These are phyloP conservation scores for Rhododendron williamsianum DNA, from an alignment of 148 eudicot genomes.

Conservation along the genomic window DNA sequence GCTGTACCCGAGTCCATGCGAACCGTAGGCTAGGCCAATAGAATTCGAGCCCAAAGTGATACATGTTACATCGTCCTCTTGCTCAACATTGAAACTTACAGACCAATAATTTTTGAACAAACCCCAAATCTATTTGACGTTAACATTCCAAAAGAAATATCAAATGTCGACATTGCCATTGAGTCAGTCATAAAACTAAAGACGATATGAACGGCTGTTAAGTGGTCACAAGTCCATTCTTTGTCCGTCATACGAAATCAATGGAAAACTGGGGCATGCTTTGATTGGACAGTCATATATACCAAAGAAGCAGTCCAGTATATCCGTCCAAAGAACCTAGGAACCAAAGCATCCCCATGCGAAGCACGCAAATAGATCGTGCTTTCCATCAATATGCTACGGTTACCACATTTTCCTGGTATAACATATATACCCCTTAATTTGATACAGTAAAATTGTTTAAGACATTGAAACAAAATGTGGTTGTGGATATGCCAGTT, in stretches of 20 bases:
- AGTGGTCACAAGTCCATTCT: not conserved
- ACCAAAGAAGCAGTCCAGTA: not conserved
- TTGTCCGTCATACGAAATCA: not conserved
- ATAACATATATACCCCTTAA: no score
- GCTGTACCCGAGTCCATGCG: not conserved
- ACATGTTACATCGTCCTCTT: not conserved
- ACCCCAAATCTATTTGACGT: not conserved
- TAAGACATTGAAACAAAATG: no score
- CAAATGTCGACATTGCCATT: not conserved
- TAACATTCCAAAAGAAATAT: not conserved
- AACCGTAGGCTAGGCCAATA: not conserved
- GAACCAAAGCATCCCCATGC: not conserved
- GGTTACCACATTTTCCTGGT: no score
- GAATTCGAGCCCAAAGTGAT: not conserved
- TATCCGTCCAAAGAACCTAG: not conserved
- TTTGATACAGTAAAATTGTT: no score
- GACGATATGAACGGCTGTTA: not conserved
- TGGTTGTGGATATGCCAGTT: no score
- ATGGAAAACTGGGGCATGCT: not conserved
- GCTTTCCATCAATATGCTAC: not conserved
- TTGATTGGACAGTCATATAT: not conserved
- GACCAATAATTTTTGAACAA: not conserved
- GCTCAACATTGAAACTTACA: not conserved
- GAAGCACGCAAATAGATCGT: not conserved
- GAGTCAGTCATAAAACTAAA: not conserved